Percentiles rank a stretch among this genome's conserved stretches.
Conservation (phyloP, 2,329 filamentous ascomycete genomes). For the Exophiala xenobiotica region DNA sequence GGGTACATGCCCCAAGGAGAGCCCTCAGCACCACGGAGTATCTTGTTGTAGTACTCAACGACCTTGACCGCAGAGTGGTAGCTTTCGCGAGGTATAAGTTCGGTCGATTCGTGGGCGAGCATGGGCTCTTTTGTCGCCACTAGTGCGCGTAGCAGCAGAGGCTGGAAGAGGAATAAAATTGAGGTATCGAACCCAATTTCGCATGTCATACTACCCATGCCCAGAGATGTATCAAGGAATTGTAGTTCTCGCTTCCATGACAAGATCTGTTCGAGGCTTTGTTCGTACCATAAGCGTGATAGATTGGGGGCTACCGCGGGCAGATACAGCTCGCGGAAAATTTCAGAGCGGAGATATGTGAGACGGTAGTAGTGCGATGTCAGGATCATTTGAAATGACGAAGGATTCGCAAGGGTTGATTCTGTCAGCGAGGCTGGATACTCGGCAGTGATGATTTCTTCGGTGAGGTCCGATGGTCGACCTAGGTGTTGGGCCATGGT, state of each 20-base stretch:
- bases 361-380: constrained; percentile 39
- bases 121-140: constrained; percentile 27
- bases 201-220: constrained; percentile 35
- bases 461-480: constrained; percentile 38
- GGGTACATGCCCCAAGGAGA: constrained; percentile 34
- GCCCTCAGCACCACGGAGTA: constrained; percentile 34
- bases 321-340: constrained; percentile 36
- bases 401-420: constrained; percentile 18
- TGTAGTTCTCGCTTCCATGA: constrained; percentile 30
- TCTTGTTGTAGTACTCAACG: constrained; percentile 34
- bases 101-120: constrained; percentile 17
- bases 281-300: constrained; percentile 33
- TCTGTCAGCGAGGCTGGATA: constrained; percentile 33
- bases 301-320: constrained; percentile 31
- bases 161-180: constrained; percentile 37
- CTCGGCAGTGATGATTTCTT: constrained; percentile 39
- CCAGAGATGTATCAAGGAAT: constrained; percentile 22
- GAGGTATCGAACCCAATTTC: constrained; percentile 37
- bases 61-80: constrained; percentile 34
- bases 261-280: constrained; percentile 29
- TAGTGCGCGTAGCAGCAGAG: constrained; percentile 32
- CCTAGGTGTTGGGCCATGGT: constrained; percentile 41
- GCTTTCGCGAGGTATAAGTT: constrained; percentile 32
- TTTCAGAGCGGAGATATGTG: constrained; percentile 39
- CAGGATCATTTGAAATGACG: constrained; percentile 32